phyloP scores from a whole-genome alignment of 129 eudicot species.

The Sambucus nigra region DNA sequence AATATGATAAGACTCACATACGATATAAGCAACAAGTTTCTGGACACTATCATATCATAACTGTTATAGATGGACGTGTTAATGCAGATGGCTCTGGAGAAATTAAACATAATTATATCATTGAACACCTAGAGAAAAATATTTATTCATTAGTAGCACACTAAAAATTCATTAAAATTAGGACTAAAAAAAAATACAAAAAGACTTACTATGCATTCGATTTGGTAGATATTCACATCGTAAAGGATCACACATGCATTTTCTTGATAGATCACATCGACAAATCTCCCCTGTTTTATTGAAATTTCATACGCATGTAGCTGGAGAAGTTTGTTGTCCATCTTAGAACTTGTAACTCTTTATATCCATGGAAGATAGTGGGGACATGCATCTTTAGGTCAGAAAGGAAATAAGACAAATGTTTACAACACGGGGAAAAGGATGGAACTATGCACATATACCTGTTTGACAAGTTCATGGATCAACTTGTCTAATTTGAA shows the following conservation, averaged over 20 bases:
- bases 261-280: slow-evolving; percentile 58
- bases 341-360: slow-evolving; percentile 56
- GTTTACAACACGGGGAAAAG: neutral
- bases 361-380: slow-evolving; percentile 43
- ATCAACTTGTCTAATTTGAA: slow-evolving; percentile 93
- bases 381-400: slow-evolving; percentile 7
- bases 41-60: too few relatives aligned
- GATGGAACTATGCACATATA: slow-evolving; percentile 13
- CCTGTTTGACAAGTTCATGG: slow-evolving; percentile 86
- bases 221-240: slow-evolving; percentile 66
- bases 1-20: too few relatives aligned
- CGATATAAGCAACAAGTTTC: too few relatives aligned
- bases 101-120: slow-evolving; percentile 10
- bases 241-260: slow-evolving; percentile 65
- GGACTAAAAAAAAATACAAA: neutral
- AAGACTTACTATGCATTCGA: slow-evolving; percentile 54
- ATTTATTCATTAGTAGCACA: neutral
- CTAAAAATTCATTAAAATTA: too few relatives aligned
- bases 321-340: slow-evolving; percentile 72
- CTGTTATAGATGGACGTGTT: slow-evolving; percentile 51
- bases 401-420: neutral
- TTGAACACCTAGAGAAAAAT: neutral
- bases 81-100: slow-evolving; percentile 43
- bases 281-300: slow-evolving; percentile 43
- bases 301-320: slow-evolving; percentile 69